These are phyloP conservation scores for Globisporangium polare DNA, from an alignment of 352 stramenopile species.

Conservation along the genomic window DNA sequence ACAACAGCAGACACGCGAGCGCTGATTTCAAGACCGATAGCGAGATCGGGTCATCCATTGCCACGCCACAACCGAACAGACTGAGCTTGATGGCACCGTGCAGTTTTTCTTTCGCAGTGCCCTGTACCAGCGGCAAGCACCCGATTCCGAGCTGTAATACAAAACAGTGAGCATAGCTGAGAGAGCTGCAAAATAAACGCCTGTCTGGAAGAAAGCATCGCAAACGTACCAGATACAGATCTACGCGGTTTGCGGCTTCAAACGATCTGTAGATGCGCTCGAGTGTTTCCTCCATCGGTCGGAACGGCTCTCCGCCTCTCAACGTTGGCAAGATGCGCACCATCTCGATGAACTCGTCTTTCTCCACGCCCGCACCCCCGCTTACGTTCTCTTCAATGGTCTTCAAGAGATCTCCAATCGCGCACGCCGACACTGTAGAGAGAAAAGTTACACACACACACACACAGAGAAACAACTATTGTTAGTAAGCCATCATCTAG, in stretches of 20 bases:
- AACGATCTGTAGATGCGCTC: conserved; percentile 68
- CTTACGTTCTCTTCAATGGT: conserved; percentile 33
- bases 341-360: conserved; percentile 59
- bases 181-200: not conserved
- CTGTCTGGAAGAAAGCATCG: not conserved
- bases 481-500: not conserved
- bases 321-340: conserved; percentile 52
- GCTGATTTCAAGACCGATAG: conserved; percentile 33
- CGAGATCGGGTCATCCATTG: conserved; percentile 29
- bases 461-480: not conserved
- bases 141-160: conserved; percentile 42
- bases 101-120: conserved; percentile 52
- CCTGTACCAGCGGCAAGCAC: conserved; percentile 49
- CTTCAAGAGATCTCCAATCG: conserved; percentile 29
- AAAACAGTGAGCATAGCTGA: not conserved
- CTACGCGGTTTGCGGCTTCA: conserved; percentile 41
- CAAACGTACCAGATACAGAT: conserved; percentile 52
- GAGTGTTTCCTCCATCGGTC: conserved; percentile 59
- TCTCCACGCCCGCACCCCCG: conserved; percentile 24
- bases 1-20: conserved; percentile 48
- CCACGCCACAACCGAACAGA: conserved; percentile 33
- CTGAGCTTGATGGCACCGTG: conserved; percentile 53
- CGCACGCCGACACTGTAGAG: conserved; percentile 35
- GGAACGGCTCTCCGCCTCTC: conserved; percentile 52
- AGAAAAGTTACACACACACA: not conserved